Evolutionary conservation across 2,329 filamentous ascomycete genomes (phyloP).

Genomic region (Aplosporella prunicola): DNA sequence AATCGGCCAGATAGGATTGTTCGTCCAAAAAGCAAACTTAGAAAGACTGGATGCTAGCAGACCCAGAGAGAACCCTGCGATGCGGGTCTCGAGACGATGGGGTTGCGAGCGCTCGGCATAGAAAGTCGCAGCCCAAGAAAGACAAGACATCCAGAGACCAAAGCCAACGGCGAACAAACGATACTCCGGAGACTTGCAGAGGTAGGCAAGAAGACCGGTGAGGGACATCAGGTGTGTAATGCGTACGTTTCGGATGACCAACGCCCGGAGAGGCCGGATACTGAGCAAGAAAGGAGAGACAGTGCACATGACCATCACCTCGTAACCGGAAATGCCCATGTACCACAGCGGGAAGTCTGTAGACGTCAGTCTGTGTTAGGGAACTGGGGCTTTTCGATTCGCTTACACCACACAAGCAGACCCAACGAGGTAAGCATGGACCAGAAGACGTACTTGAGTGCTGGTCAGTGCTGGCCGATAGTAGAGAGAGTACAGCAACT

Average conservation of each 20-base stretch:
- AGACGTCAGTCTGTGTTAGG: slow-evolving; percentile 14
- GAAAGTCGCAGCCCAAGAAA: slow-evolving; percentile 77
- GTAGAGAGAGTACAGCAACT: slow-evolving; percentile 21
- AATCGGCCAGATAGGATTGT: slow-evolving; percentile 94
- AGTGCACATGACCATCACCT: slow-evolving; percentile 77
- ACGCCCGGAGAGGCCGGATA: slow-evolving; percentile 56
- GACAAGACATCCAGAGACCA: slow-evolving; percentile 66
- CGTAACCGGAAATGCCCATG: slow-evolving; percentile 97
- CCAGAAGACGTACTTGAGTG: slow-evolving; percentile 89
- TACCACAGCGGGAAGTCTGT: slow-evolving; percentile 92
- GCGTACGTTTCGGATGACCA: slow-evolving; percentile 60
- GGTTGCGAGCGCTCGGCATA: slow-evolving; percentile 68
- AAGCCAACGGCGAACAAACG: slow-evolving; percentile 77
- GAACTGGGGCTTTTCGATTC: too few relatives aligned
- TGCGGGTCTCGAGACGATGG: slow-evolving; percentile 67
- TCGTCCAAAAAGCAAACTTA: slow-evolving; percentile 89
- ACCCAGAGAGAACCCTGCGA: slow-evolving; percentile 72
- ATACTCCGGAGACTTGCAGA: slow-evolving; percentile 59
- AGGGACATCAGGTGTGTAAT: slow-evolving; percentile 69
- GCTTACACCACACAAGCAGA: slow-evolving; percentile 85
- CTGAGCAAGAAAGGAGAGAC: slow-evolving; percentile 71
- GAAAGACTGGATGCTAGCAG: slow-evolving; percentile 76
- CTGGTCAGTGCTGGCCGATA: slow-evolving; percentile 6
- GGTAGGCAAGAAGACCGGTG: slow-evolving; percentile 68
- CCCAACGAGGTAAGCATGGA: slow-evolving; percentile 84